Evolutionary conservation across 2,329 filamentous ascomycete species (phyloP).

Genomic region (Grosmannia serpens): DNA sequence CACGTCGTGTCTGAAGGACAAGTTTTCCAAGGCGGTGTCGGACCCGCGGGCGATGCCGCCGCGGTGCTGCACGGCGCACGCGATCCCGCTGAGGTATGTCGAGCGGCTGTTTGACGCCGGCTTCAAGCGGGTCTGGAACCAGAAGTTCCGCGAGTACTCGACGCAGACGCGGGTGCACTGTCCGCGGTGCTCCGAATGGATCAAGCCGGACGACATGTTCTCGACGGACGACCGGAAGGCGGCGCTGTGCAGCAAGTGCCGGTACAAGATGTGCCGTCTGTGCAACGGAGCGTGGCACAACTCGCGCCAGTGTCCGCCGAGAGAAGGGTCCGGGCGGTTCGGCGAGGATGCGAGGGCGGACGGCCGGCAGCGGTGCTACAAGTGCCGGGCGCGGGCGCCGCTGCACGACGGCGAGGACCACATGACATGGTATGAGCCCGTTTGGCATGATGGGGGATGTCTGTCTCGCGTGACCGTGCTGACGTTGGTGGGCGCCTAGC

Average conservation of each 20-base stretch:
- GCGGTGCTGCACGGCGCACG: constrained; percentile 61
- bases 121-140: constrained; percentile 74
- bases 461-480: neutral
- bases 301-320: constrained; percentile 56
- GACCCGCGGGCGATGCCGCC: constrained; percentile 80
- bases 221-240: constrained; percentile 49
- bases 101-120: constrained; percentile 59
- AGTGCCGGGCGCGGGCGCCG: constrained; percentile 64
- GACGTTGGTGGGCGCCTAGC: constrained; percentile 6
- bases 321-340: constrained; percentile 53
- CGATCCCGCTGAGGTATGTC: constrained; percentile 66
- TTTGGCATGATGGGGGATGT: neutral
- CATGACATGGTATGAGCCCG: constrained; percentile 63
- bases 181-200: constrained; percentile 69
- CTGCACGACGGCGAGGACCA: constrained; percentile 77
- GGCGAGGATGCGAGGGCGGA: constrained; percentile 53
- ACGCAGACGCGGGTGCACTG: constrained; percentile 69
- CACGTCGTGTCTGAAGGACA: constrained; percentile 58
- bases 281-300: constrained; percentile 70
- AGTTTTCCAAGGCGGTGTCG: constrained; percentile 63
- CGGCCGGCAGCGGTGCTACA: constrained; percentile 67
- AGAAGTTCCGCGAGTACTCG: constrained; percentile 66
- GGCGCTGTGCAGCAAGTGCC: constrained; percentile 60
- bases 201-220: constrained; percentile 59
- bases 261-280: constrained; percentile 58